Percentiles rank a stretch among this genome's conserved stretches.
phyloP scores from a whole-genome alignment of 2,329 filamentous ascomycete species.

The Knoxdaviesia capensis region DNA sequence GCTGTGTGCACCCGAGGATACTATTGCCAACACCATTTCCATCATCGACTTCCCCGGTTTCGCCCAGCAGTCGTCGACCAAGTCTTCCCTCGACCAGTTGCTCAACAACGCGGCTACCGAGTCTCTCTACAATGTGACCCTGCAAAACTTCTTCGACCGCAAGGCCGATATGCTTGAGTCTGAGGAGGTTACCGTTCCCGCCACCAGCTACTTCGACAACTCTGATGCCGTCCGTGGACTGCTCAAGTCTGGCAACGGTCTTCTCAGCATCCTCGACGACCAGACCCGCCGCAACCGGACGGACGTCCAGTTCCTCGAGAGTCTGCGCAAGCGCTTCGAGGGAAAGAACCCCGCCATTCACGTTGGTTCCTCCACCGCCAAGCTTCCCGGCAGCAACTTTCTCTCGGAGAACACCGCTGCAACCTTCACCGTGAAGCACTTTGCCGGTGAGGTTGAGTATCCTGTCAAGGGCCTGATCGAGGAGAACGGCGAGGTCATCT shows the following conservation, averaged over 20 bases:
- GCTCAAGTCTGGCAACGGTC: slow-evolving; percentile 77
- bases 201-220: slow-evolving; percentile 96
- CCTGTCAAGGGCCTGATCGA: slow-evolving; percentile 71
- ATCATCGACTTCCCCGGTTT: slow-evolving; percentile 96
- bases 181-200: slow-evolving; percentile 75
- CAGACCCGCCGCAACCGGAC: slow-evolving; percentile 79
- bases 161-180: slow-evolving; percentile 86
- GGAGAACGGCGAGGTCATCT: slow-evolving; percentile 91
- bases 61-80: slow-evolving; percentile 62
- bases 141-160: slow-evolving; percentile 90
- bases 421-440: slow-evolving; percentile 81
- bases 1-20: slow-evolving; percentile 70
- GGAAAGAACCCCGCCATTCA: slow-evolving; percentile 83
- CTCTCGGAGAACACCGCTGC: slow-evolving; percentile 62
- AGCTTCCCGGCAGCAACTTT: slow-evolving; percentile 77
- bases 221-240: slow-evolving; percentile 83
- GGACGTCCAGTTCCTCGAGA: slow-evolving; percentile 79
- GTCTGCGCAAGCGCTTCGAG: slow-evolving; percentile 78
- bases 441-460: slow-evolving; percentile 92
- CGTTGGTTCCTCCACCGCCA: slow-evolving; percentile 53
- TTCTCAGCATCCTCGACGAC: slow-evolving; percentile 88
- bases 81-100: slow-evolving; percentile 75
- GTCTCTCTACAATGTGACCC: slow-evolving; percentile 75
- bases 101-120: slow-evolving; percentile 90
- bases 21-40: slow-evolving; percentile 82